Evolutionary conservation across 2,329 filamentous ascomycete genomes (phyloP).

Genomic region (Penicillium hesseltinei): DNA sequence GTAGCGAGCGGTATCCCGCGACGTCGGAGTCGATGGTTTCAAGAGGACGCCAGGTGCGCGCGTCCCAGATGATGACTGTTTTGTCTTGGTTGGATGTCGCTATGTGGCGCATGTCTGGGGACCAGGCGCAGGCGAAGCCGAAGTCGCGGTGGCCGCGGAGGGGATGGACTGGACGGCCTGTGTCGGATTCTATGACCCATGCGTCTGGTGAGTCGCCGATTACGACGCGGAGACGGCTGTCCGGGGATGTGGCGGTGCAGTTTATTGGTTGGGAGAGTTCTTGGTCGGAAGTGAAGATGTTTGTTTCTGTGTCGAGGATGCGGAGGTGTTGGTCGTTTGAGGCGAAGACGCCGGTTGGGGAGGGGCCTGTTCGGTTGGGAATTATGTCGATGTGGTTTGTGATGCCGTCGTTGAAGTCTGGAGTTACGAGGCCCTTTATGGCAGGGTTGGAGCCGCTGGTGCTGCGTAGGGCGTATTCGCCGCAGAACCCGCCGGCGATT

Average conservation of each 20-base stretch:
- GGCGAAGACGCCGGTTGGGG: conserved; percentile 54
- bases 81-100: conserved; percentile 49
- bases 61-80: conserved; percentile 48
- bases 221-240: conserved; percentile 45
- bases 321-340: conserved; percentile 58
- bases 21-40: conserved; percentile 45
- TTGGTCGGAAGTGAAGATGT: conserved; percentile 40
- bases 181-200: conserved; percentile 45
- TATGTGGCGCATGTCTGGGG: conserved; percentile 48
- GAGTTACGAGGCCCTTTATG: conserved; percentile 40
- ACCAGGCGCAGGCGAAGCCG: conserved; percentile 49
- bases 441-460: conserved; percentile 47
- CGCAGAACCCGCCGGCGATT: conserved; percentile 57
- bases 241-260: conserved; percentile 46
- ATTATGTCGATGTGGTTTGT: conserved; percentile 60
- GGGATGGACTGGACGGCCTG: conserved; percentile 38
- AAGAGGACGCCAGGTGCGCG: conserved; percentile 42
- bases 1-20: conserved; percentile 45
- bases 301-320: conserved; percentile 52
- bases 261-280: conserved; percentile 43
- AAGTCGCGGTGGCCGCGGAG: conserved; percentile 44
- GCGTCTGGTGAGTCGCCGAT: conserved; percentile 46
- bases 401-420: conserved; percentile 48
- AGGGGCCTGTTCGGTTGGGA: conserved; percentile 47
- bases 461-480: conserved; percentile 55